A percentile compares a stretch with the other conserved stretches of the same genome.
Conservation (phyloP, 495 filamentous ascomycete genomes). For the Tuber borchii region DNA sequence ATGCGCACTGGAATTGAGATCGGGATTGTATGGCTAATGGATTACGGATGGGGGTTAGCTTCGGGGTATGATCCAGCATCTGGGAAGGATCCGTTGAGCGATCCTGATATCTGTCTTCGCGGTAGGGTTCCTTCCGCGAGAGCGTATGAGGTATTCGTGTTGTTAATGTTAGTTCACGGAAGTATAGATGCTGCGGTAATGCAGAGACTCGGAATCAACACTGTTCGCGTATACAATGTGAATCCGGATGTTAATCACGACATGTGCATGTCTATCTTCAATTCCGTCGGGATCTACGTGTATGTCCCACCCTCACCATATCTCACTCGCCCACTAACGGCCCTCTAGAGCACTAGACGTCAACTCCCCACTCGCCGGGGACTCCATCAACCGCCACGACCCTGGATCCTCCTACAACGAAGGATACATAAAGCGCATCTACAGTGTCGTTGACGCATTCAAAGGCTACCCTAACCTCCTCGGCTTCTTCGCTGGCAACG, state of each 20-base stretch:
- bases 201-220: slow-evolving; percentile 77
- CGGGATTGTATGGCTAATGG: not conserved
- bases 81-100: slow-evolving; percentile 65
- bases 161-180: not conserved
- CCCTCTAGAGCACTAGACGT: slow-evolving; percentile 63
- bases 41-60: slow-evolving; percentile 13
- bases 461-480: slow-evolving; percentile 84
- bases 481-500: slow-evolving; percentile 90
- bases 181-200: slow-evolving; percentile 73
- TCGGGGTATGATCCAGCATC: slow-evolving; percentile 58
- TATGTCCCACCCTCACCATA: slow-evolving; percentile 42
- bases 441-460: slow-evolving; percentile 88
- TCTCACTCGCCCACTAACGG: slow-evolving; percentile 45
- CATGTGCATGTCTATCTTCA: slow-evolving; percentile 84
- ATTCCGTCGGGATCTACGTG: slow-evolving; percentile 70
- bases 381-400: slow-evolving; percentile 64
- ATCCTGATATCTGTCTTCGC: slow-evolving; percentile 68
- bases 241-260: slow-evolving; percentile 79
- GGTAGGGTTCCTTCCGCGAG: slow-evolving; percentile 16
- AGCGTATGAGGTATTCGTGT: not conserved
- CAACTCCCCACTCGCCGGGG: slow-evolving; percentile 76
- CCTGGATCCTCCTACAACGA: slow-evolving; percentile 66
- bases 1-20: not conserved
- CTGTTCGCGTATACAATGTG: slow-evolving; percentile 90
- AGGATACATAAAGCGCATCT: slow-evolving; percentile 73